These are phyloP conservation scores for Neurospora tetrasperma DNA, from an alignment of 495 filamentous ascomycete species.

Conservation along the genomic window DNA sequence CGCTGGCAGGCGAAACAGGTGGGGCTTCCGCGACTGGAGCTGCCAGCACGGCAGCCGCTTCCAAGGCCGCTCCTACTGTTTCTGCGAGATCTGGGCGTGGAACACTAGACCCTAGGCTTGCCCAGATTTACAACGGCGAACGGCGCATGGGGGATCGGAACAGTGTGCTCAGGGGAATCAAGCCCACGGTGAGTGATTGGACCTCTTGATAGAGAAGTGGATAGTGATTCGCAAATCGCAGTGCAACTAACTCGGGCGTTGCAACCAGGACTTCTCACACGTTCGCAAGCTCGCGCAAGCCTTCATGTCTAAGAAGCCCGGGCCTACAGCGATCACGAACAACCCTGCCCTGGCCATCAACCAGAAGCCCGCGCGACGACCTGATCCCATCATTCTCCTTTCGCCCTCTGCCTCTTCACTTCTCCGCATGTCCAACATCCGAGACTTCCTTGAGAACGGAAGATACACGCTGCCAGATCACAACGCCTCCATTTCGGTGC, in stretches of 20 bases:
- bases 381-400: conserved; percentile 94
- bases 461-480: conserved; percentile 70
- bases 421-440: conserved; percentile 95
- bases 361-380: conserved; percentile 46
- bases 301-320: conserved; percentile 60
- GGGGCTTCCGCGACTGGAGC: conserved; percentile 34
- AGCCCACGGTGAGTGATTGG: conserved; percentile 61
- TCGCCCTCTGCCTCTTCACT: conserved; percentile 96
- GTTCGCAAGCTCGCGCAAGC: conserved; percentile 75
- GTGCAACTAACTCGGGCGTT: neutral
- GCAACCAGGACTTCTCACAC: conserved; percentile 77
- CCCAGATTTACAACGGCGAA: conserved; percentile 84
- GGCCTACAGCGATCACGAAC: conserved; percentile 23
- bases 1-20: conserved; percentile 53
- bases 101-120: conserved; percentile 65
- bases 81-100: conserved; percentile 44
- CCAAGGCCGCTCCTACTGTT: conserved; percentile 40
- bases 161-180: conserved; percentile 74
- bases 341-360: conserved; percentile 34
- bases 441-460: conserved; percentile 83
- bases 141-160: conserved; percentile 88
- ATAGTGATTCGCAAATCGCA: neutral
- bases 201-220: neutral
- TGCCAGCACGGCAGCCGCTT: conserved; percentile 34
- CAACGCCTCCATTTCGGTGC: conserved; percentile 56